phyloP scores from a whole-genome alignment of 768 basidiomycete species.

The Sporobolomyces phaffii region DNA sequence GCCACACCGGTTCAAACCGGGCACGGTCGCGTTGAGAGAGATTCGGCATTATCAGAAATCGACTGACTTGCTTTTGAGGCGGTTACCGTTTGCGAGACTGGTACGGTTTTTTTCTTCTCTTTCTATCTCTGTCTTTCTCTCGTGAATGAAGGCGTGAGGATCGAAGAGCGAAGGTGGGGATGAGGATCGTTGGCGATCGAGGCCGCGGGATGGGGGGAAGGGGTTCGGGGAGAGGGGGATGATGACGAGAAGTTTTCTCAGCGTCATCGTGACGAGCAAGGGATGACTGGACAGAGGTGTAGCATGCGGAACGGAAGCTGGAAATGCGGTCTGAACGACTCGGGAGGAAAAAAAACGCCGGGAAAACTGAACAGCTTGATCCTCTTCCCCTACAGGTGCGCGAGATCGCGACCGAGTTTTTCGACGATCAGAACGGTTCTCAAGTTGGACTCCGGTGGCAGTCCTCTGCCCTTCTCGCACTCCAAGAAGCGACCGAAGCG shows the following conservation, averaged over 20 bases:
- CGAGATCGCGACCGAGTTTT: conserved; percentile 85
- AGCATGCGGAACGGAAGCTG: not conserved
- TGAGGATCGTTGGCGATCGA: too few relatives aligned
- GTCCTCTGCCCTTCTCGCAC: conserved; percentile 80
- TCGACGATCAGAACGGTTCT: conserved; percentile 57
- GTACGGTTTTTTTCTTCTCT: not conserved
- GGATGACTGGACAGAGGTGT: too few relatives aligned
- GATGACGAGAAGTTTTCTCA: too few relatives aligned
- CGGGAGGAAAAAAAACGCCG: too few relatives aligned
- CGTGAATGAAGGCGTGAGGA: too few relatives aligned
- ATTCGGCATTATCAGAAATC: conserved; percentile 10
- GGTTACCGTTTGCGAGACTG: conserved; percentile 9
- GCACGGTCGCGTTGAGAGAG: conserved; percentile 4
- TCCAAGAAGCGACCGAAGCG: conserved; percentile 95
- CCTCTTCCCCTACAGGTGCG: conserved; percentile 61
- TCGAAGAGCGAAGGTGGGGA: too few relatives aligned
- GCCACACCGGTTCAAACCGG: conserved; percentile 12
- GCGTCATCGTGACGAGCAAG: too few relatives aligned
- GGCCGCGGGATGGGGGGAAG: too few relatives aligned
- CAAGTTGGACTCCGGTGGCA: conserved; percentile 79
- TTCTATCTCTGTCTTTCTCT: too few relatives aligned
- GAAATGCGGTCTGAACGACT: not conserved
- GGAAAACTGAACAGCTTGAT: not conserved
- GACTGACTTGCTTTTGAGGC: conserved; percentile 3
- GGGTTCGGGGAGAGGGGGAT: too few relatives aligned